Conservation (phyloP, 2,329 filamentous ascomycete genomes). For the Ceratocystis colombiana region DNA sequence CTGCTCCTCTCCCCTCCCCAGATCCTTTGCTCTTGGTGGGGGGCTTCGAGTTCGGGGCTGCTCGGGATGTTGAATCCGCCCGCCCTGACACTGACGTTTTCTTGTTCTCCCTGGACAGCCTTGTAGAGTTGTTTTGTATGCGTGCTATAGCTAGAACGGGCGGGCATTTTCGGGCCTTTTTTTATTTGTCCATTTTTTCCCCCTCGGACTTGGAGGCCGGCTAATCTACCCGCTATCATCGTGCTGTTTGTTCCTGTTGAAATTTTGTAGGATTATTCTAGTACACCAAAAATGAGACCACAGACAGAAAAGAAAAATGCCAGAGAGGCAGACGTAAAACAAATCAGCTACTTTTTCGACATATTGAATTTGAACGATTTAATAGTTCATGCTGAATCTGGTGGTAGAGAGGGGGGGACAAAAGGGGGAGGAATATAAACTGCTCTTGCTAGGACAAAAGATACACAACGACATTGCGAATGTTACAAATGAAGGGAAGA, state of each 20-base stretch:
- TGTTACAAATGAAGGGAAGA: not conserved
- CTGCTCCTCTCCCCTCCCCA: not conserved
- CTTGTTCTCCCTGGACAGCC: not conserved
- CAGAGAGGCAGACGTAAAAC: not conserved
- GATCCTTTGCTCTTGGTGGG: not conserved
- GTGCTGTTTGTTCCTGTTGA: not conserved
- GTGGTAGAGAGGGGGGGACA: not conserved
- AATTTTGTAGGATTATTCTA: not conserved
- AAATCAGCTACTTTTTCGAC: not conserved
- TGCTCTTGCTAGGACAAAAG: not conserved
- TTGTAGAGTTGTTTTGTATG: not conserved
- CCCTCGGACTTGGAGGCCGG: not conserved
- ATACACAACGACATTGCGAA: not conserved
- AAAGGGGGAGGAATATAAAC: not conserved
- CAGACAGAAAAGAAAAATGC: not conserved
- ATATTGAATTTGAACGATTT: not conserved
- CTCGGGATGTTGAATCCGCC: conserved; percentile 4
- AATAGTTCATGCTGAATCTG: conserved; percentile 1
- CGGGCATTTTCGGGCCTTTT: conserved; percentile 2
- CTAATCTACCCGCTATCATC: not conserved
- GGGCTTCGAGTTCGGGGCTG: not conserved
- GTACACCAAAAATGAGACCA: not conserved
- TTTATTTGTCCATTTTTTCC: not conserved
- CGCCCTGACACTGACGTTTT: not conserved
- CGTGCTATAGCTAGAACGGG: too few species aligned